Conservation (phyloP, 805 yeast species). For the Wickerhamiella slavikovae region DNA sequence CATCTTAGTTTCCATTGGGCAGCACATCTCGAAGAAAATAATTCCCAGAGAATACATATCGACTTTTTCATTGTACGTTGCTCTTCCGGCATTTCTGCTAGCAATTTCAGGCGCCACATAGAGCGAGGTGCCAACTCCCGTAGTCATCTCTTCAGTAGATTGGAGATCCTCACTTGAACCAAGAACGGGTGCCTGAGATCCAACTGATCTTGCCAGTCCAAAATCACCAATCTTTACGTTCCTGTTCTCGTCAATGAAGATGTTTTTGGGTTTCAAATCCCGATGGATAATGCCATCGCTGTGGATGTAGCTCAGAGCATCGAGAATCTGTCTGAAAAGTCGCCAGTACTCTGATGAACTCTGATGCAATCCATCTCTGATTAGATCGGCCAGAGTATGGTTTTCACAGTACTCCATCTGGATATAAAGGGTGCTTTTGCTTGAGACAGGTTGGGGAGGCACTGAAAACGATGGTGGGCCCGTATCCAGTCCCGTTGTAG, state of each 20-base stretch:
- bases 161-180: no score
- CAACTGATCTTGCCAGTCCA: conserved; percentile 74
- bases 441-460: not conserved
- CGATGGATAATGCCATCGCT: conserved; percentile 90
- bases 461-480: not conserved
- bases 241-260: conserved; percentile 78
- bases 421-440: conserved; percentile 61
- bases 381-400: conserved; percentile 67
- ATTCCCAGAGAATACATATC: conserved; percentile 92
- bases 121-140: conserved; percentile 83
- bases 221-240: conserved; percentile 93
- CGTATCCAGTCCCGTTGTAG: conserved; percentile 4
- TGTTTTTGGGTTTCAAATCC: conserved; percentile 88
- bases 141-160: conserved; percentile 49
- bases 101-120: conserved; percentile 78
- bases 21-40: conserved; percentile 89
- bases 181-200: no score
- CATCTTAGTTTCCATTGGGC: conserved; percentile 74
- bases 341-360: conserved; percentile 78
- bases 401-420: conserved; percentile 99
- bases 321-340: conserved; percentile 67
- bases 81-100: conserved; percentile 20
- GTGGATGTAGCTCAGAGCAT: conserved; percentile 83
- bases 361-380: conserved; percentile 49
- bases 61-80: conserved; percentile 78